Conservation (phyloP, 257 asterid species). For the Ilex asprella region DNA sequence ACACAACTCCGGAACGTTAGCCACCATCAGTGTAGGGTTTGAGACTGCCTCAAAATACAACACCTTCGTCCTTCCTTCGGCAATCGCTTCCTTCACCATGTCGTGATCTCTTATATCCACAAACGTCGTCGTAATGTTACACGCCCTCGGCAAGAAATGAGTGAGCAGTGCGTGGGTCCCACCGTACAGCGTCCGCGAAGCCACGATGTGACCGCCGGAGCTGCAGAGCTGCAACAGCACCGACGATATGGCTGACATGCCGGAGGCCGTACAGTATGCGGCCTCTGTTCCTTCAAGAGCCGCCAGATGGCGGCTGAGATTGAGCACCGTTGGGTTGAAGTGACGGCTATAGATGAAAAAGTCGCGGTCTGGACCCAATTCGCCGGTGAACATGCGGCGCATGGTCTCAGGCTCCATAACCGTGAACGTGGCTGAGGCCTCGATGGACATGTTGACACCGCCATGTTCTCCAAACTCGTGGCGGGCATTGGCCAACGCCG, state of each 20-base stretch:
- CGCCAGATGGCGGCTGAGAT: constrained; percentile 85
- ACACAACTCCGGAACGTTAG: constrained; percentile 79
- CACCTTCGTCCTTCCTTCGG: constrained; percentile 63
- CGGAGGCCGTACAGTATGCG: constrained; percentile 93
- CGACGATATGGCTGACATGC: constrained; percentile 91
- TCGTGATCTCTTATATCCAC: constrained; percentile 60
- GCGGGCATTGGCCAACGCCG: constrained; percentile 73
- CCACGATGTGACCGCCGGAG: constrained; percentile 89
- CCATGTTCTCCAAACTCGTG: constrained; percentile 99
- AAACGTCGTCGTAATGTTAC: constrained; percentile 77
- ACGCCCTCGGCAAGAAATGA: constrained; percentile 73
- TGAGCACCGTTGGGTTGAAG: constrained; percentile 92
- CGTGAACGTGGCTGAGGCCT: constrained; percentile 98
- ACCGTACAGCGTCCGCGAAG: constrained; percentile 71
- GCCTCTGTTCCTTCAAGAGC: constrained; percentile 95
- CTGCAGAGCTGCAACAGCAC: constrained; percentile 83
- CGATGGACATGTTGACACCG: constrained; percentile 98
- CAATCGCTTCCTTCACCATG: constrained; percentile 51
- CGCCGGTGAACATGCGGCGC: constrained; percentile 96
- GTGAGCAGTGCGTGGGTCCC: constrained; percentile 88
- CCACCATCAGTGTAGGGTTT: constrained; percentile 78
- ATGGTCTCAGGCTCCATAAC: constrained; percentile 97
- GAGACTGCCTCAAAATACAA: constrained; percentile 73
- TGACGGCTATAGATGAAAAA: constrained; percentile 95
- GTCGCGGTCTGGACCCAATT: constrained; percentile 84